Percentiles rank a stretch among this genome's conserved stretches.
These are phyloP conservation scores for Aspergillus costaricaensis DNA, from an alignment of 2,329 filamentous ascomycete species.

Conservation along the genomic window DNA sequence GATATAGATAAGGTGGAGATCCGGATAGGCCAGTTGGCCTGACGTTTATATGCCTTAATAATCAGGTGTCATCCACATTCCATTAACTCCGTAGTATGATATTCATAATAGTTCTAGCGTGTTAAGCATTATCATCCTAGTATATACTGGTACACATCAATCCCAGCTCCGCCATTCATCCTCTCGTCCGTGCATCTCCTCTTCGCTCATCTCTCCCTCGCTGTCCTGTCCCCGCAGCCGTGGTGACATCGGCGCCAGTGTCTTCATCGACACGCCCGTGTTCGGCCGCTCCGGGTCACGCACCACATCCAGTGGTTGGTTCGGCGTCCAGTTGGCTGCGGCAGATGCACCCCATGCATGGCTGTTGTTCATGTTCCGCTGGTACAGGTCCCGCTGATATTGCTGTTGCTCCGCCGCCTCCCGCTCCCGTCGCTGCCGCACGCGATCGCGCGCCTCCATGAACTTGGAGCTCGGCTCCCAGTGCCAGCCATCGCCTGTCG, in stretches of 20 bases:
- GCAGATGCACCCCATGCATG: slow-evolving; percentile 28
- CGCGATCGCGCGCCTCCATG: slow-evolving; percentile 59
- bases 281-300: slow-evolving; percentile 35
- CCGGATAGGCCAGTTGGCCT: slow-evolving; percentile 15
- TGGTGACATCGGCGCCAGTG: slow-evolving; percentile 43
- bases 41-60: neutral
- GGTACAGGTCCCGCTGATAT: slow-evolving; percentile 38
- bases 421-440: slow-evolving; percentile 34
- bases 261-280: slow-evolving; percentile 48
- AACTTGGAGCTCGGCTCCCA: slow-evolving; percentile 87
- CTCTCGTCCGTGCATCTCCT: slow-evolving; percentile 15
- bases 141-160: slow-evolving; percentile 11
- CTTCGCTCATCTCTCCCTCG: neutral
- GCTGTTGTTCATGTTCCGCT: slow-evolving; percentile 36
- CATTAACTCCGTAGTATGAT: neutral
- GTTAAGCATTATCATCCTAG: too few relatives aligned
- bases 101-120: neutral
- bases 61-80: neutral
- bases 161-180: slow-evolving; percentile 48
- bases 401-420: slow-evolving; percentile 34
- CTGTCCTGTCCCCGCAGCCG: slow-evolving; percentile 33
- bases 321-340: slow-evolving; percentile 25
- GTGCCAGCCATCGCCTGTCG: slow-evolving; percentile 86
- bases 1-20: neutral
- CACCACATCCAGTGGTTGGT: slow-evolving; percentile 19